phyloP scores from a whole-genome alignment of 169 alveolate species.

The Plasmodium relictum region DNA sequence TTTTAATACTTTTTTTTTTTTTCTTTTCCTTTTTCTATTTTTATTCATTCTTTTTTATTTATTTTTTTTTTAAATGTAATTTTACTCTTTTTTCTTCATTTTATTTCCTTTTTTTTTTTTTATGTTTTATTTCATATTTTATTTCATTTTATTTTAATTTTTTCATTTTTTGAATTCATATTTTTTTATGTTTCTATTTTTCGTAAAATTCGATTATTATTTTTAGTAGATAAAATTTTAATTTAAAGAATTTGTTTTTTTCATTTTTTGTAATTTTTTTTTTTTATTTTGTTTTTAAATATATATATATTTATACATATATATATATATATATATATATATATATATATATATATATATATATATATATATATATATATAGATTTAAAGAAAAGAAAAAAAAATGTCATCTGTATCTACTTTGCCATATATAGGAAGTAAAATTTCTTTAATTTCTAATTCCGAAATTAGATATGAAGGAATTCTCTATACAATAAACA shows the following conservation, averaged over 20 bases:
- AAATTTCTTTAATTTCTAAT: constrained; percentile 85
- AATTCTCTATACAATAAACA: constrained; percentile 88
- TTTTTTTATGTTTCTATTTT: not conserved
- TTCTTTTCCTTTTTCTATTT: too few species aligned
- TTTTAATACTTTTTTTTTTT: not conserved
- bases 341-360: constrained; percentile 2
- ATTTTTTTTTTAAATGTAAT: too few species aligned
- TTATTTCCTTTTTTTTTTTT: constrained; percentile 4
- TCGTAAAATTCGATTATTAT: not conserved
- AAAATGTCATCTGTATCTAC: constrained; percentile 82
- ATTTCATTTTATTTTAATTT: not conserved
- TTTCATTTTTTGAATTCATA: not conserved
- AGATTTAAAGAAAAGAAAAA: not conserved
- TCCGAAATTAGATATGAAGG: constrained; percentile 91
- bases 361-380: not conserved
- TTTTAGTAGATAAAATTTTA: not conserved
- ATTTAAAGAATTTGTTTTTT: constrained; percentile 21
- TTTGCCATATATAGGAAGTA: constrained; percentile 86
- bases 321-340: not conserved
- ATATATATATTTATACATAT: constrained; percentile 1
- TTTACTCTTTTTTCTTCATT: not conserved
- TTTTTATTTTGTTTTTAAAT: not conserved
- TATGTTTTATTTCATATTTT: not conserved
- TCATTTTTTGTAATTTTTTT: constrained; percentile 8
- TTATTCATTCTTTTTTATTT: too few species aligned